A percentile compares a stretch with the other conserved stretches of the same genome.
phyloP scores from a whole-genome alignment of 352 stramenopile species.

The Phytophthora sansomeana region DNA sequence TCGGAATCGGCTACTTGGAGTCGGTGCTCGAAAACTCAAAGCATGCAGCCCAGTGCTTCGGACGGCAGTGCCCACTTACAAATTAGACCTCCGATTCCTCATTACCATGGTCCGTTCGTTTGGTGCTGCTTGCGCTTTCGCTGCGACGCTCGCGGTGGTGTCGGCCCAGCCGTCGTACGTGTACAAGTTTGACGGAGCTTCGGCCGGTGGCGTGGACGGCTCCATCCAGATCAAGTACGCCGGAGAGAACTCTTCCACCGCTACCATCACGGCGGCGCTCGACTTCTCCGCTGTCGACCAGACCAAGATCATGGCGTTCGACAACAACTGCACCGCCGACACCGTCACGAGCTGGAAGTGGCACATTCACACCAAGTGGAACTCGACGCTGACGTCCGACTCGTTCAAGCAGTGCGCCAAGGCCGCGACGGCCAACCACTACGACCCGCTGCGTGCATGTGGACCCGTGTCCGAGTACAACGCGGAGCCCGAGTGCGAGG shows the following conservation, averaged over 20 bases:
- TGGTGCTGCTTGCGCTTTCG: slow-evolving; percentile 19
- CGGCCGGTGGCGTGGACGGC: slow-evolving; percentile 45
- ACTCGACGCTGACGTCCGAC: slow-evolving; percentile 38
- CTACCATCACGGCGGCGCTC: slow-evolving; percentile 50
- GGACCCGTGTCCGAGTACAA: slow-evolving; percentile 57
- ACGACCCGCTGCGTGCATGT: slow-evolving; percentile 58
- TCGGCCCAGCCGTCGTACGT: slow-evolving; percentile 38
- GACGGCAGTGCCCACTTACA: slow-evolving; percentile 3
- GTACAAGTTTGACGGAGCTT: slow-evolving; percentile 52
- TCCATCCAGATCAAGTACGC: slow-evolving; percentile 53
- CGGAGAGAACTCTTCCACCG: slow-evolving; percentile 31
- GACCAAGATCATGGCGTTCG: slow-evolving; percentile 33
- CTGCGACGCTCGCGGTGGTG: slow-evolving; percentile 9
- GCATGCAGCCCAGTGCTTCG: background rate
- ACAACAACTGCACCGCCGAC: slow-evolving; percentile 46
- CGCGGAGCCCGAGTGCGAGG: slow-evolving; percentile 33
- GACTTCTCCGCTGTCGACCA: slow-evolving; percentile 53
- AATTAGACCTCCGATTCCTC: slow-evolving; percentile 4
- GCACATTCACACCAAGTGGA: slow-evolving; percentile 68
- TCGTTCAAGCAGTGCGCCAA: slow-evolving; percentile 55
- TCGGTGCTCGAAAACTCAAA: no score
- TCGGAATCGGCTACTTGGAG: background rate
- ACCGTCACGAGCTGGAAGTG: slow-evolving; percentile 57
- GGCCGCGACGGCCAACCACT: slow-evolving; percentile 54
- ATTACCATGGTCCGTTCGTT: slow-evolving; percentile 25